A percentile compares a stretch with the other conserved stretches of the same genome.
phyloP scores from a whole-genome alignment of 2,329 filamentous ascomycete genomes.

The Fusarium sp. region DNA sequence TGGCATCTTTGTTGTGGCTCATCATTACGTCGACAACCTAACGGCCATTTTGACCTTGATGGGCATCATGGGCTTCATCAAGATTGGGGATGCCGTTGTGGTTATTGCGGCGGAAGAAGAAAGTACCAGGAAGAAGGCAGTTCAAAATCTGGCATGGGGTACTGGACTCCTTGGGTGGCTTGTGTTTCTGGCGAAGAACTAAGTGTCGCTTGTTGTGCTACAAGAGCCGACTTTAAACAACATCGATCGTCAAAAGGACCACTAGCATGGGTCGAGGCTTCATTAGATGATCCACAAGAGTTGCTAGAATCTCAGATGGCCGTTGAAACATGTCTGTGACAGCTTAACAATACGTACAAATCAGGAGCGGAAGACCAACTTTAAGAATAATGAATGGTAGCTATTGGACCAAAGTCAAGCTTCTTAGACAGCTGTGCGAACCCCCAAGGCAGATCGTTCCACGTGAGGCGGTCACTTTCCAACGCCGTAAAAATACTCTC shows the following conservation, averaged over 20 bases:
- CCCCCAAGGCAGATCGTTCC: too few relatives aligned
- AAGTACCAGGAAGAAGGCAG: background rate
- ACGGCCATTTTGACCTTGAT: background rate
- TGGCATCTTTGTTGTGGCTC: background rate
- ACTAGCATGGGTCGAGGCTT: background rate
- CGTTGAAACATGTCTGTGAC: too few relatives aligned
- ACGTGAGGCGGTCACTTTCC: too few relatives aligned
- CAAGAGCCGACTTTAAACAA: background rate
- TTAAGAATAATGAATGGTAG: too few relatives aligned
- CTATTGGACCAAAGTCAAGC: too few relatives aligned
- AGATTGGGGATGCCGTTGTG: background rate
- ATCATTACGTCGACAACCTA: background rate
- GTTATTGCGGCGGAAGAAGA: background rate
- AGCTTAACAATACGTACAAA: too few relatives aligned
- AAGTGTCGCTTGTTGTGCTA: background rate
- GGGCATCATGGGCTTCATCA: background rate
- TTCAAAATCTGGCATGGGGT: background rate
- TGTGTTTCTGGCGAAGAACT: background rate
- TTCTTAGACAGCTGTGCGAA: too few relatives aligned
- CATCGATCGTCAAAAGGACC: background rate
- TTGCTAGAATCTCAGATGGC: too few relatives aligned
- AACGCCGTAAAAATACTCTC: too few relatives aligned
- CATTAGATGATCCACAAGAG: background rate
- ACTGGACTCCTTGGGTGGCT: background rate
- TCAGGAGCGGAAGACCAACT: too few relatives aligned